Evolutionary conservation across 2,329 filamentous ascomycete genomes (phyloP).

Genomic region (Aspergillus flavus): DNA sequence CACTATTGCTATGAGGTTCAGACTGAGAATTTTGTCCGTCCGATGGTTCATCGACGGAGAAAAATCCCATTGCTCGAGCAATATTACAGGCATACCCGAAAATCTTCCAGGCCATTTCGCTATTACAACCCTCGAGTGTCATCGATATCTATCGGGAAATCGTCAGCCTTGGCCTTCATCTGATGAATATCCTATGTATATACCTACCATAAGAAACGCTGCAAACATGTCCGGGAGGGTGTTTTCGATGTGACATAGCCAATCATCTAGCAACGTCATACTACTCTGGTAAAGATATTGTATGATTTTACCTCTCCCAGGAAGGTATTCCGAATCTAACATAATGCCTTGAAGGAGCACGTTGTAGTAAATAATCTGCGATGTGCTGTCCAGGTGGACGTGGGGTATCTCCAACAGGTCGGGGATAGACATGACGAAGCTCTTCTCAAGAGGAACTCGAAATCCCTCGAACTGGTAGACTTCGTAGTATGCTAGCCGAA

Average conservation of each 20-base stretch:
- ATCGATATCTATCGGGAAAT: constrained; percentile 14
- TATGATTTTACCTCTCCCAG: constrained; percentile 6
- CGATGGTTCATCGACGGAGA: constrained; percentile 15
- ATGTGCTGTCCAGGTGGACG: constrained; percentile 16
- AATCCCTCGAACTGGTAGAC: constrained; percentile 22
- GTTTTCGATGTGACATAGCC: constrained; percentile 15
- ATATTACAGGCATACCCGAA: constrained; percentile 14
- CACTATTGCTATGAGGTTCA: background rate
- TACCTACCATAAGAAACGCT: constrained; percentile 17
- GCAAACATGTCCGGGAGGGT: constrained; percentile 18
- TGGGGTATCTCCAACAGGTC: constrained; percentile 21
- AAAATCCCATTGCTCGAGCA: constrained; percentile 19
- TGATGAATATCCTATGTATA: too few species aligned
- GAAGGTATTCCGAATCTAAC: background rate
- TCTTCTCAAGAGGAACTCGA: constrained; percentile 14
- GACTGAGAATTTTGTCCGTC: background rate
- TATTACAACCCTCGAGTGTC: constrained; percentile 20
- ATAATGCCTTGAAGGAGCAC: constrained; percentile 17
- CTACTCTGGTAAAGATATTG: constrained; percentile 14
- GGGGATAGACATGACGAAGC: constrained; percentile 17
- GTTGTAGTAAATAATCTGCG: constrained; percentile 20
- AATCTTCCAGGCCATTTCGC: constrained; percentile 18
- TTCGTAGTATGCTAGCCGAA: constrained; percentile 10
- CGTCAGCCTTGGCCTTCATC: background rate
- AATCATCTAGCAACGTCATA: constrained; percentile 10